Conservation (phyloP, 2,329 filamentous ascomycete genomes). For the Ceratocystis alfenasii region DNA sequence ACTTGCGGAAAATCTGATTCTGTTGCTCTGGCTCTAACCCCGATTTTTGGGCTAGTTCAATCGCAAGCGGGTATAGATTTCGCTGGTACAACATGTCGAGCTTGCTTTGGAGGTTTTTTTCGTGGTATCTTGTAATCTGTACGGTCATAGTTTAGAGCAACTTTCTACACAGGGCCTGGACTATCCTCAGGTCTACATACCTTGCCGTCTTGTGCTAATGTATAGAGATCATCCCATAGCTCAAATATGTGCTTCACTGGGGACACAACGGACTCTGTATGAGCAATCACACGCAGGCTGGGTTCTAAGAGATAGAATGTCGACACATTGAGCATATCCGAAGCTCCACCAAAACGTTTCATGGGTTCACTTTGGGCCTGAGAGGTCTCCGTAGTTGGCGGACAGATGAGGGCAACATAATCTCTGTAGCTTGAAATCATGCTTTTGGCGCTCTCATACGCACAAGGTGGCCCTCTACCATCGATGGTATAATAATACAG, state of each 20-base stretch:
- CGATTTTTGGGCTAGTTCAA: slow-evolving; percentile 82
- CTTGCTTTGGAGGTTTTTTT: slow-evolving; percentile 81
- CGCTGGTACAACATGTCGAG: slow-evolving; percentile 88
- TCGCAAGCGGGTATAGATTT: slow-evolving; percentile 82
- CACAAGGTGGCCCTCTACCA: slow-evolving; percentile 75
- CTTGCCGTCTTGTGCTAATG: slow-evolving; percentile 87
- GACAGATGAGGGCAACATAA: slow-evolving; percentile 78
- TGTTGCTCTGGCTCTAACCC: slow-evolving; percentile 70
- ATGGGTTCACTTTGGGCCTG: slow-evolving; percentile 19
- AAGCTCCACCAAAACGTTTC: slow-evolving; percentile 58
- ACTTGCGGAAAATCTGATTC: slow-evolving; percentile 83
- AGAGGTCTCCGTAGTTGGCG: slow-evolving; percentile 37
- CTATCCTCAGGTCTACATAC: slow-evolving; percentile 34
- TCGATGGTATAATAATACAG: slow-evolving; percentile 86
- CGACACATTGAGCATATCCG: slow-evolving; percentile 74
- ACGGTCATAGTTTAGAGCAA: neutral
- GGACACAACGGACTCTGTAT: slow-evolving; percentile 73
- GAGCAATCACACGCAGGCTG: slow-evolving; percentile 77
- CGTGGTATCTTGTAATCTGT: slow-evolving; percentile 74
- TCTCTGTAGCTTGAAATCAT: slow-evolving; percentile 67
- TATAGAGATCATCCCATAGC: slow-evolving; percentile 83
- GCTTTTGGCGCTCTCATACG: slow-evolving; percentile 84
- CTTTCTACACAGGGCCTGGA: neutral
- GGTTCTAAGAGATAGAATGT: slow-evolving; percentile 88
- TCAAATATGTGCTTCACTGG: slow-evolving; percentile 69